Evolutionary conservation across 23 red algal genomes (phyloP).

Genomic region (Agarophyton chilense): DNA sequence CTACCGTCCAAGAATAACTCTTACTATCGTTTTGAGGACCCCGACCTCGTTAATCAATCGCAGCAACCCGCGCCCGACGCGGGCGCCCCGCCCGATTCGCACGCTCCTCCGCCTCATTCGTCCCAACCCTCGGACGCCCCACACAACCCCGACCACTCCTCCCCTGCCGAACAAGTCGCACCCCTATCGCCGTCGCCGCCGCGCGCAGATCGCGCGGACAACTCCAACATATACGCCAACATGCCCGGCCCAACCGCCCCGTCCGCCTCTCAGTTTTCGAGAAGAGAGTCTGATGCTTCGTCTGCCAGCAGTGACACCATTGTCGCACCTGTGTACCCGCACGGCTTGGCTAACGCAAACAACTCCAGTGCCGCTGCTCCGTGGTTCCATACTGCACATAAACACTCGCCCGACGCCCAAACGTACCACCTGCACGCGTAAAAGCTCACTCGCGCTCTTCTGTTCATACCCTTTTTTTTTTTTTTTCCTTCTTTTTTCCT

Average conservation of each 20-base stretch:
- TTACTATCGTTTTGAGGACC: conserved; percentile 56
- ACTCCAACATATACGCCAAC: neutral
- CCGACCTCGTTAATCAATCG: neutral
- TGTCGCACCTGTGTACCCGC: conserved; percentile 54
- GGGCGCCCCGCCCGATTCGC: too few species aligned
- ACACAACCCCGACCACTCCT: neutral
- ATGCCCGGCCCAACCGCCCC: conserved; percentile 40
- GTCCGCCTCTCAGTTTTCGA: conserved; percentile 65
- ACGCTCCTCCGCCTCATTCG: neutral
- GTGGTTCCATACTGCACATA: conserved; percentile 55
- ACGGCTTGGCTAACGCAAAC: conserved; percentile 24
- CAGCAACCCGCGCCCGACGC: neutral
- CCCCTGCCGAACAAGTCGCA: neutral
- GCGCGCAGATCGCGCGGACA: neutral
- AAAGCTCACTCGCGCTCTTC: neutral
- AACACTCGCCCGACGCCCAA: neutral
- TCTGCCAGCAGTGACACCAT: conserved; percentile 73
- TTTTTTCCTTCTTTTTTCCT: neutral
- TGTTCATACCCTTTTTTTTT: neutral
- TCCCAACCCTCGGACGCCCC: neutral
- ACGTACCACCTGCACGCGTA: conserved; percentile 18
- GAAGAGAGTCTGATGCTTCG: conserved; percentile 51
- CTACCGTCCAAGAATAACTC: conserved; percentile 31
- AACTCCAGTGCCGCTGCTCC: conserved; percentile 53
- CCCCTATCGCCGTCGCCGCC: conserved; percentile 17